Base-by-base conservation (phyloP, 176 grass and related monocot genomes). In the Leersia perrieri region DNA sequence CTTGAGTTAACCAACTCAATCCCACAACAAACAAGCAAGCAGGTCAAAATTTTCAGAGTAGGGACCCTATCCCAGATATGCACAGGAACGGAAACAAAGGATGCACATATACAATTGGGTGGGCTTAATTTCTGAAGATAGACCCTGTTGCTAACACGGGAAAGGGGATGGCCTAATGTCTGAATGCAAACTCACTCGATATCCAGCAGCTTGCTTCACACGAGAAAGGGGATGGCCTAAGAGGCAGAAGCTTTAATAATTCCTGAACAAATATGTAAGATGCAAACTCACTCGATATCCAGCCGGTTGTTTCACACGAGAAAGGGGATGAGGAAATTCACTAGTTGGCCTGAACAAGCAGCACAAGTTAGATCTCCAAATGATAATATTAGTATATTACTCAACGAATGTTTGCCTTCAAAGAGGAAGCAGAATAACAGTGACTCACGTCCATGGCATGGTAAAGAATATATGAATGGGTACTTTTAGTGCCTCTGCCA, bases 381-480 rank as follows among this genome's bases (percentile, higher is more conserved):
- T 81, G 45, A 78, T 29, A 81, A 15, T 72, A 80, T 76, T 67
- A 55, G 20, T n/a, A 15, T 72, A 80, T 76, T 67, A 55, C 25
- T n/a, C 58, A 62, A 64, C 77, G 75, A 66, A 15, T 55, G 35
- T 78, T 31, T 57, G 7, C 25, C 34, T 72, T 84, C 55, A 84
- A 87, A 84, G 33, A 55, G 16, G 35, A 77, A 70, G 64, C 45
- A 83, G 23, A 45, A 65, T 25, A 72, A 81, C 6, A 82, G 55
- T 82, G 44, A 93, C 96, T 86, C 68, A 99, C 96, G 92, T 99
- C 96, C 96, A 99, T 64, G 96, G 96, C 96, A 99, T 99, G 60
- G 96, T 99, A 85, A 99, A 99, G 78, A 99, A 95, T 89, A 99
- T 93, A 85, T 99, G 96, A 93, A 99, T 86, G 33, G 96, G 96